These are phyloP conservation scores for Fomitopsis schrenkii DNA, from an alignment of 1,284 basidiomycete genomes.

Conservation along the genomic window DNA sequence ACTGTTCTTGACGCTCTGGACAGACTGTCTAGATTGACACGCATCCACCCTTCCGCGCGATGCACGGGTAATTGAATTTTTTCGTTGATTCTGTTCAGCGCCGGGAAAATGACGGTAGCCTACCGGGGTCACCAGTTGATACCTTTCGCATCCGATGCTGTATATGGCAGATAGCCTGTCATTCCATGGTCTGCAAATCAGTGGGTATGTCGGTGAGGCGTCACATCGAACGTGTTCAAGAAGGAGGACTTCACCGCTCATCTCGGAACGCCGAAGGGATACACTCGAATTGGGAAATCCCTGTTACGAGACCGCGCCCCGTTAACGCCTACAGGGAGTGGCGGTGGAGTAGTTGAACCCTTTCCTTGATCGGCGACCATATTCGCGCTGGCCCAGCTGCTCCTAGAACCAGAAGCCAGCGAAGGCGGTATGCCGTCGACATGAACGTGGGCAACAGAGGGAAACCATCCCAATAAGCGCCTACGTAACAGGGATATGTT, in stretches of 20 bases:
- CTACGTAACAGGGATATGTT: background rate
- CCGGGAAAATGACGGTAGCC: background rate
- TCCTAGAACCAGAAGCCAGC: background rate
- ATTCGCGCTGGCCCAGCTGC: background rate
- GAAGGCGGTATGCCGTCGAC: background rate
- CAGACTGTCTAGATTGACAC: background rate
- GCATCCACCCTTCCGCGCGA: too few relatives aligned
- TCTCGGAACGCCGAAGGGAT: background rate
- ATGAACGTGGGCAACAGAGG: background rate
- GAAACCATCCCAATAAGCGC: background rate
- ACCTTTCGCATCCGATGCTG: background rate
- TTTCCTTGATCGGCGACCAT: background rate
- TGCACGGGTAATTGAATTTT: too few relatives aligned
- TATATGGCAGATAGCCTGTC: background rate
- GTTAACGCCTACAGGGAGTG: background rate
- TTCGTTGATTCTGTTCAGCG: background rate
- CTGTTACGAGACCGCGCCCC: background rate
- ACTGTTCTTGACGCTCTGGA: background rate
- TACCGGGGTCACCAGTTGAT: background rate
- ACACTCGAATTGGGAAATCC: background rate
- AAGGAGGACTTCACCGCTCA: background rate
- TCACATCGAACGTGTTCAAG: background rate
- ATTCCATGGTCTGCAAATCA: background rate
- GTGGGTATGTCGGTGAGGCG: background rate
- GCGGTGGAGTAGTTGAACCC: background rate